Conservation (phyloP, 805 yeast genomes). For the Nakazawaea ambrosiae region DNA sequence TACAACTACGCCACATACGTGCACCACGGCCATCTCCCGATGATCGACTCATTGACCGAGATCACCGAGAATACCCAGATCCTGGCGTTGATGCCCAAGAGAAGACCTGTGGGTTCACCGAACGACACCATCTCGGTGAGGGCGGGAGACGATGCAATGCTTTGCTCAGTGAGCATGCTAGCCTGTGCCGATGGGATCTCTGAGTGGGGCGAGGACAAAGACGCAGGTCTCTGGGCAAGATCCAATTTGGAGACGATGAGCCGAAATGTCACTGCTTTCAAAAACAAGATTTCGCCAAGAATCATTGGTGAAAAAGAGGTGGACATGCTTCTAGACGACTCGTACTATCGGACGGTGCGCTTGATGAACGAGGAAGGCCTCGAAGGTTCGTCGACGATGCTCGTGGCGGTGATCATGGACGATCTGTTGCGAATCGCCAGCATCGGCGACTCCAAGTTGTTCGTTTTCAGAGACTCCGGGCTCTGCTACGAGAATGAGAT, state of each 20-base stretch:
- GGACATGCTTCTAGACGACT: slow-evolving; percentile 35
- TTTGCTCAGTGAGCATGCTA: slow-evolving; percentile 42
- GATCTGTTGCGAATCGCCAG: slow-evolving; percentile 37
- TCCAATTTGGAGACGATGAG: slow-evolving; percentile 45
- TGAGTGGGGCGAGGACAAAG: slow-evolving; percentile 43
- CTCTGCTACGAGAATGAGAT: slow-evolving; percentile 36
- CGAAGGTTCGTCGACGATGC: slow-evolving; percentile 43
- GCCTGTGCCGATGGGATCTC: slow-evolving; percentile 55
- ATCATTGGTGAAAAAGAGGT: slow-evolving; percentile 27
- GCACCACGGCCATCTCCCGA: slow-evolving; percentile 37
- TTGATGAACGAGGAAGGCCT: slow-evolving; percentile 42
- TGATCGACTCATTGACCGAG: slow-evolving; percentile 42
- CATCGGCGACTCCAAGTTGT: slow-evolving; percentile 46
- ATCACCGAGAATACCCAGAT: slow-evolving; percentile 38
- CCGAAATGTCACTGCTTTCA: slow-evolving; percentile 30
- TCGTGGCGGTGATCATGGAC: slow-evolving; percentile 43
- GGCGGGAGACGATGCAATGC: slow-evolving; percentile 54
- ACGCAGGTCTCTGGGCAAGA: slow-evolving; percentile 47
- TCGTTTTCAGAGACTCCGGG: slow-evolving; percentile 38
- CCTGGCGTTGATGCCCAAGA: slow-evolving; percentile 37
- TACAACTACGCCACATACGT: slow-evolving; percentile 39
- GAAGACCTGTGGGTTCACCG: slow-evolving; percentile 47
- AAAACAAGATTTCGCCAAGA: slow-evolving; percentile 33
- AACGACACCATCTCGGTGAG: slow-evolving; percentile 43
- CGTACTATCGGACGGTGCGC: slow-evolving; percentile 40